phyloP scores from a whole-genome alignment of 1,284 basidiomycete species.

The Athelia sp. region DNA sequence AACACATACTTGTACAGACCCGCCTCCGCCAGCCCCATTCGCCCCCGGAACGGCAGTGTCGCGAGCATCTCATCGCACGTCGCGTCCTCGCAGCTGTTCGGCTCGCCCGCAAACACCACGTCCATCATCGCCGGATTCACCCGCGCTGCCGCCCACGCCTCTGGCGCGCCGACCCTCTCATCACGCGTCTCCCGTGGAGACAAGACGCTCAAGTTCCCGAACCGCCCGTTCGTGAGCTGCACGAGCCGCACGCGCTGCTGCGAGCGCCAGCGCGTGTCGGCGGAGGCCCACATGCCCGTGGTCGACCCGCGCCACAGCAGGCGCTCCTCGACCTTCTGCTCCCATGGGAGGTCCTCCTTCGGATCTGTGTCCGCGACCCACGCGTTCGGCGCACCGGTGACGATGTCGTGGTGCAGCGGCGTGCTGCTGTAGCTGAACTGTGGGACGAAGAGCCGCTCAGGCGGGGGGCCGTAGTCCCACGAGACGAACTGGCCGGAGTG shows the following conservation, averaged over 20 bases:
- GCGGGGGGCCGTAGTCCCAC: constrained; percentile 42
- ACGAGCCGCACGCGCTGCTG: constrained; percentile 40
- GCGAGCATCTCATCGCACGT: constrained; percentile 38
- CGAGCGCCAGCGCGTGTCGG: constrained; percentile 40
- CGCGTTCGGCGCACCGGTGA: constrained; percentile 43
- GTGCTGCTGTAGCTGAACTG: constrained; percentile 56
- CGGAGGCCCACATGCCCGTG: constrained; percentile 53
- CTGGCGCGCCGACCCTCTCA: constrained; percentile 37
- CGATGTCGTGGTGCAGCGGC: constrained; percentile 55
- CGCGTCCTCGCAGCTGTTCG: constrained; percentile 37
- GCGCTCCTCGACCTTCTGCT: not conserved
- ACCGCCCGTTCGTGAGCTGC: constrained; percentile 28
- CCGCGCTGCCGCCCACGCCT: constrained; percentile 26
- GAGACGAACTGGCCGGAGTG: constrained; percentile 56
- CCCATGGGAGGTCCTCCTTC: constrained; percentile 53
- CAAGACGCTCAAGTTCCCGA: constrained; percentile 27
- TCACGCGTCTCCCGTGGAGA: constrained; percentile 13
- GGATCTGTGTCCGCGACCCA: constrained; percentile 31
- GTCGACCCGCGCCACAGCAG: not conserved
- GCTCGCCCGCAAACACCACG: constrained; percentile 47
- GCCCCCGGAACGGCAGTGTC: constrained; percentile 42
- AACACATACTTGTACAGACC: constrained; percentile 63
- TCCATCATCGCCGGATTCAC: constrained; percentile 52
- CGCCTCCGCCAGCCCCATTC: constrained; percentile 38
- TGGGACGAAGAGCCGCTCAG: constrained; percentile 43